Evolutionary conservation across 306 rosid genomes (phyloP).

Genomic region (Abrus precatorius): DNA sequence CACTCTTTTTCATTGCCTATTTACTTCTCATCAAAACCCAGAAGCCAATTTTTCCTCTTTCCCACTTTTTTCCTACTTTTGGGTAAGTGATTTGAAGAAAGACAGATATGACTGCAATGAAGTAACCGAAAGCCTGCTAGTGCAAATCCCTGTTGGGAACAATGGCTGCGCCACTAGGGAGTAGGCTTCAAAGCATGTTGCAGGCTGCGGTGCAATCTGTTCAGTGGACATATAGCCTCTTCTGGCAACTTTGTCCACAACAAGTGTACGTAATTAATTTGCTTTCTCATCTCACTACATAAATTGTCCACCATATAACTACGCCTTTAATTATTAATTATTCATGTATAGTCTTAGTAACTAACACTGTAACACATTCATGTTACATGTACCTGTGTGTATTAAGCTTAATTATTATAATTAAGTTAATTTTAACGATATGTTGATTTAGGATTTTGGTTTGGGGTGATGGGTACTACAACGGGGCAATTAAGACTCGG

Average conservation of each 20-base stretch:
- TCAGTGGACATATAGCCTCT: conserved; percentile 97
- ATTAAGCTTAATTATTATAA: not conserved
- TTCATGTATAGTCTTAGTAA: too few species aligned
- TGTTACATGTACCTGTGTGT: not conserved
- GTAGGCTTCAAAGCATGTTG: conserved; percentile 72
- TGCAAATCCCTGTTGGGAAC: conserved; percentile 4
- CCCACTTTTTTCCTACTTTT: conserved; percentile 29
- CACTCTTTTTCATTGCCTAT: conserved; percentile 26
- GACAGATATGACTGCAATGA: conserved; percentile 27
- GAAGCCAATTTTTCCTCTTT: conserved; percentile 25
- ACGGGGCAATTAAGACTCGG: conserved; percentile 94
- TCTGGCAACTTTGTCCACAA: conserved; percentile 90
- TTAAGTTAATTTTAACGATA: not conserved
- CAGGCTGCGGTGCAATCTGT: conserved; percentile 95
- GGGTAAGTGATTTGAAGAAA: conserved; percentile 1
- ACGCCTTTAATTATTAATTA: too few species aligned
- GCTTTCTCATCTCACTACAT: not conserved
- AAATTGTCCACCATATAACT: not conserved
- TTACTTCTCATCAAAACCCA: conserved; percentile 43
- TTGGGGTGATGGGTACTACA: conserved; percentile 96
- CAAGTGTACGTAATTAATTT: conserved; percentile 63
- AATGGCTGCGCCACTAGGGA: conserved; percentile 65
- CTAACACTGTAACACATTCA: not conserved
- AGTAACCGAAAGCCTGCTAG: conserved; percentile 32
- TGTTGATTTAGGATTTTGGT: conserved; percentile 66